These are phyloP conservation scores for Stagonosporopsis cucurbitacearum DNA, from an alignment of 2,329 filamentous ascomycete genomes.

Conservation along the genomic window DNA sequence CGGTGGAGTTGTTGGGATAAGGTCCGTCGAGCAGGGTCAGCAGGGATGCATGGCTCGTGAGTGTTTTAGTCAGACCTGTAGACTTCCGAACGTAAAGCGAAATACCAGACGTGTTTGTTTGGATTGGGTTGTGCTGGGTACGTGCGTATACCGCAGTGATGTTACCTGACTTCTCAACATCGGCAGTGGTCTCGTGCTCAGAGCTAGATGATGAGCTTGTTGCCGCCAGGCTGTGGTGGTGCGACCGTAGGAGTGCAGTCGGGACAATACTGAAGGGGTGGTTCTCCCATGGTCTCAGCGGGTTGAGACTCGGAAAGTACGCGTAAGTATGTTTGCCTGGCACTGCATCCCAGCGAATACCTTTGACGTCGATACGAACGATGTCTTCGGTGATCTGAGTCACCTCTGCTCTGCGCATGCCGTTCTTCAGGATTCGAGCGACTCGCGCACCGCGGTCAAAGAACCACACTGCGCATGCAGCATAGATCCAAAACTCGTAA, in stretches of 20 bases:
- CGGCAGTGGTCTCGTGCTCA: neutral
- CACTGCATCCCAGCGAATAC: constrained; percentile 46
- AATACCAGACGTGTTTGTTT: constrained; percentile 30
- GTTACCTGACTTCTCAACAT: constrained; percentile 4
- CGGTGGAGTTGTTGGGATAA: constrained; percentile 46
- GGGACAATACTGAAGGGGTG: constrained; percentile 59
- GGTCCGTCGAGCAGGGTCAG: constrained; percentile 53
- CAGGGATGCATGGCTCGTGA: constrained; percentile 33
- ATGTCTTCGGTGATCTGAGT: constrained; percentile 38
- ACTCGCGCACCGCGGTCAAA: constrained; percentile 56
- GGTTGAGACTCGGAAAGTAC: constrained; percentile 58
- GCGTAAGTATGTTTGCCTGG: constrained; percentile 50
- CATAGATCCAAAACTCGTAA: constrained; percentile 58
- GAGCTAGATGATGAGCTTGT: neutral
- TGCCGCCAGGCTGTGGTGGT: neutral
- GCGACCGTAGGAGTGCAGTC: constrained; percentile 23
- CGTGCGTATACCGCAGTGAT: neutral
- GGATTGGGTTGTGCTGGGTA: neutral
- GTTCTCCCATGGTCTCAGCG: constrained; percentile 56
- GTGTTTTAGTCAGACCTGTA: constrained; percentile 46
- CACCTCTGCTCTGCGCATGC: constrained; percentile 48
- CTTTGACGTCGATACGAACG: constrained; percentile 53
- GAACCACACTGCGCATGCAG: constrained; percentile 53
- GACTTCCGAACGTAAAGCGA: constrained; percentile 49
- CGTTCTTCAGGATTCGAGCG: constrained; percentile 48